Evolutionary conservation across 2,329 filamentous ascomycete genomes (phyloP), one percentile per base, ranked within the genome.

Genomic region (Penicillium sp.): DNA sequence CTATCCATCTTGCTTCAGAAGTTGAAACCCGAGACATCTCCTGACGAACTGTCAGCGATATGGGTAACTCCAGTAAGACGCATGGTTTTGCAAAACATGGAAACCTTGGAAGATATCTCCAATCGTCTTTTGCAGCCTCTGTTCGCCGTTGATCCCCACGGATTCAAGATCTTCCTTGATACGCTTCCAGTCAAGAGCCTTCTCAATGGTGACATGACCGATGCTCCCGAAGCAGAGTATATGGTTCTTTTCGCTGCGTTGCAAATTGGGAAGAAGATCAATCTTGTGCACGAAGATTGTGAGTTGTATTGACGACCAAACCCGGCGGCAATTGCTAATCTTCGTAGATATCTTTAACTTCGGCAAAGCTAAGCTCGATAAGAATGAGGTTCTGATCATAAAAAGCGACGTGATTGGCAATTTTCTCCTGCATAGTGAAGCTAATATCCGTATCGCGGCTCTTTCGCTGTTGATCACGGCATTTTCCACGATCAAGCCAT

Each of bases 381-480:
- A 49, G 4, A 50, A 57, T 18, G 49, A 57, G 6, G 53, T 55
- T 5, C 27, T 72, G 5, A 54, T 72, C 12, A 49, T 74, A 19
- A 65, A 68, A 25, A 69, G 69, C 41, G 58, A 65, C 35, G 53
- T 66, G 4, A 62, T 73, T 29, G 64, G 66, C 13, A 63, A 66
- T 13, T 71, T 74, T 29, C 58, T 75, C 14, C 62, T 68, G 39
- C 69, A 73, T 69, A 76, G 76, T 35, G 81, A 81, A 60, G 74
- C 82, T 59, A 76, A 82, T 55, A 84, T 92, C 44, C 83, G 90
- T 25, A 80, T 90, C 19, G 81, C 90, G n/a, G 88, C 88, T 0
- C 78, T 96, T 31, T 89, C 89, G 25, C 78, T 96, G 11, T 78
- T 95, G 7, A 81, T 89, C 11, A 84, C 85, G 9, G 92, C 89